Evolutionary conservation across 2,329 filamentous ascomycete species (phyloP).

Genomic region (Moelleriella libera): DNA sequence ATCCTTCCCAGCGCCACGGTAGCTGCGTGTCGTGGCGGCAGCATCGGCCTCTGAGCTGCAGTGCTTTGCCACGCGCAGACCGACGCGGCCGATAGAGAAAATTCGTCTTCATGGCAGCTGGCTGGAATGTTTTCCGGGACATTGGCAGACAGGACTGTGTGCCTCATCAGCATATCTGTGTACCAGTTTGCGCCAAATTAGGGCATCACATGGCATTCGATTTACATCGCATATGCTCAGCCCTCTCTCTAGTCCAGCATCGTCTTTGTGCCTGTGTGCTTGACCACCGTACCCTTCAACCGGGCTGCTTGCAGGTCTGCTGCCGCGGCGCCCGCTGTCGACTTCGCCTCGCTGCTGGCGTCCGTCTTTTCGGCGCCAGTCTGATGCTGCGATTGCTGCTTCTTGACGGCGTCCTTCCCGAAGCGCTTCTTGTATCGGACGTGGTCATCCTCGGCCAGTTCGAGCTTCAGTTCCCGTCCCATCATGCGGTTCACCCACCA

Average conservation of each 20-base stretch:
- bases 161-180: no score
- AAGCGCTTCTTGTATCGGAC: slow-evolving; percentile 88
- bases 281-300: slow-evolving; percentile 67
- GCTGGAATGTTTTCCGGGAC: no score
- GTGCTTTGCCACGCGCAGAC: no score
- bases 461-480: slow-evolving; percentile 70
- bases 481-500: slow-evolving; percentile 80
- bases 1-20: no score
- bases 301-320: slow-evolving; percentile 40
- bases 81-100: no score
- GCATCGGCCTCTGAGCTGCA: no score
- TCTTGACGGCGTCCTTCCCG: slow-evolving; percentile 48
- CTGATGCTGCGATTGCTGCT: slow-evolving; percentile 1
- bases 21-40: no score
- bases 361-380: neutral
- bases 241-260: slow-evolving; percentile 51
- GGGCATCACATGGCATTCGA: neutral
- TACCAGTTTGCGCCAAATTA: neutral
- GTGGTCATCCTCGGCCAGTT: slow-evolving; percentile 86
- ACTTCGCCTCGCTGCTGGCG: no score
- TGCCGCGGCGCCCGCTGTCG: slow-evolving; percentile 10
- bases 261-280: slow-evolving; percentile 65
- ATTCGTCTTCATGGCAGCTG: no score
- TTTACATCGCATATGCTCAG: neutral
- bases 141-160: no score